phyloP scores from a whole-genome alignment of 345 rosid genomes.

The Salix udensis region DNA sequence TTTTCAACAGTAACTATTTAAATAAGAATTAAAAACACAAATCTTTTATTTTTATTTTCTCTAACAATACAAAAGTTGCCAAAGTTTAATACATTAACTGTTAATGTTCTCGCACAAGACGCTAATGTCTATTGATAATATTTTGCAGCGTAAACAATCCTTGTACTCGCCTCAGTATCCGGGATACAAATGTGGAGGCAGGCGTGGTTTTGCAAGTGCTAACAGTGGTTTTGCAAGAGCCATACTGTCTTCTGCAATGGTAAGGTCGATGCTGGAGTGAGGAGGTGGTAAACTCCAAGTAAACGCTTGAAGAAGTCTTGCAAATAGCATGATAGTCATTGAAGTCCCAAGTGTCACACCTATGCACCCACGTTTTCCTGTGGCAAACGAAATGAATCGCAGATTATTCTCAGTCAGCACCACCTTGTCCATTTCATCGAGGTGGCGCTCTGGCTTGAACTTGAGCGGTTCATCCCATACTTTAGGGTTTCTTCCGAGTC shows the following conservation, averaged over 20 bases:
- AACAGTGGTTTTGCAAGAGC: neutral
- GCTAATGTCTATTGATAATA: too few relatives aligned
- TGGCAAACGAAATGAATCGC: conserved; percentile 39
- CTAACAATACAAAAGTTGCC: too few relatives aligned
- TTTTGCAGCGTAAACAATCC: too few relatives aligned
- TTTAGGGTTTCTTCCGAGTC: conserved; percentile 43
- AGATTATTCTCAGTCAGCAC: conserved; percentile 30
- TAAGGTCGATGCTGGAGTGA: neutral
- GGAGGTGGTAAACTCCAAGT: conserved; percentile 11
- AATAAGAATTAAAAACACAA: too few relatives aligned
- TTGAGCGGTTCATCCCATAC: conserved; percentile 46
- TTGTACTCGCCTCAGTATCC: too few relatives aligned
- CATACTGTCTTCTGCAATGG: neutral
- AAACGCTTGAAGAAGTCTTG: conserved; percentile 17
- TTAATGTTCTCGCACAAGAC: too few relatives aligned
- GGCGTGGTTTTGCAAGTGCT: conserved; percentile 5
- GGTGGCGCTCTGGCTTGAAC: conserved; percentile 48
- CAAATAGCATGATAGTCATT: conserved; percentile 22
- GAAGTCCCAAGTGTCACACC: conserved; percentile 10
- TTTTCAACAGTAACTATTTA: too few relatives aligned
- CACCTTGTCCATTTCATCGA: conserved; percentile 15
- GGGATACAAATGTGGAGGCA: conserved; percentile 1
- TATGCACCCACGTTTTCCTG: conserved; percentile 45
- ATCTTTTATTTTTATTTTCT: too few relatives aligned
- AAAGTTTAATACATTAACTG: too few relatives aligned